Evolutionary conservation across 73 alveolate genomes (phyloP).

Genomic region (Halteria grandinella): DNA sequence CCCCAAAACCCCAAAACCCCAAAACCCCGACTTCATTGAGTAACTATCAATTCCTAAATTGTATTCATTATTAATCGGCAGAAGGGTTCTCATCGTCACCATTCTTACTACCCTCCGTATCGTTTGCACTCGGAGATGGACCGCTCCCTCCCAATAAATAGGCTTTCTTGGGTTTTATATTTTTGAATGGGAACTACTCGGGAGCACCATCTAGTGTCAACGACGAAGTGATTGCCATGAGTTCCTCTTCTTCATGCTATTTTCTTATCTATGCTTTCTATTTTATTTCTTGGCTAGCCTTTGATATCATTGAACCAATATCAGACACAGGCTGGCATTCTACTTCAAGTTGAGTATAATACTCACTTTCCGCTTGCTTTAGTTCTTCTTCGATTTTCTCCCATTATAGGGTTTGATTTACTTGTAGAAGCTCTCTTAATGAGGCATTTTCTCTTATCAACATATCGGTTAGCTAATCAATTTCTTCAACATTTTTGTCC

Average conservation of each 20-base stretch:
- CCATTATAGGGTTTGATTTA: conserved; percentile 26
- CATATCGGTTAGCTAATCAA: not conserved
- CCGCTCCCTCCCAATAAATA: conserved; percentile 39
- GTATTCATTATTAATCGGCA: too few relatives aligned
- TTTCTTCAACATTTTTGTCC: not conserved
- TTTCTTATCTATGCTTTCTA: conserved; percentile 30
- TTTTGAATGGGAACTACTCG: conserved; percentile 41
- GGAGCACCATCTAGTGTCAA: conserved; percentile 43
- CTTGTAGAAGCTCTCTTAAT: conserved; percentile 7
- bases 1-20: too few relatives aligned
- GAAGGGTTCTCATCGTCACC: too few relatives aligned
- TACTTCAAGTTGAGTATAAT: not conserved
- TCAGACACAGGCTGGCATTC: not conserved
- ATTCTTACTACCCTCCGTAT: too few relatives aligned
- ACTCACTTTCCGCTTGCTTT: not conserved
- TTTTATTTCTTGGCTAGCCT: conserved; percentile 30
- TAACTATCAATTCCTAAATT: too few relatives aligned
- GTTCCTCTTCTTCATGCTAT: conserved; percentile 34
- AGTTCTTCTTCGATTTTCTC: not conserved
- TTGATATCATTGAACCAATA: conserved; percentile 7
- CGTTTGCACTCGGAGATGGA: too few relatives aligned
- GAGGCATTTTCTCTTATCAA: not conserved
- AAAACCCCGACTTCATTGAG: too few relatives aligned
- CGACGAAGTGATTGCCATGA: not conserved
- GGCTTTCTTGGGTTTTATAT: conserved; percentile 43